phyloP scores from a whole-genome alignment of 352 stramenopile species.

The Globisporangium paddicum region DNA sequence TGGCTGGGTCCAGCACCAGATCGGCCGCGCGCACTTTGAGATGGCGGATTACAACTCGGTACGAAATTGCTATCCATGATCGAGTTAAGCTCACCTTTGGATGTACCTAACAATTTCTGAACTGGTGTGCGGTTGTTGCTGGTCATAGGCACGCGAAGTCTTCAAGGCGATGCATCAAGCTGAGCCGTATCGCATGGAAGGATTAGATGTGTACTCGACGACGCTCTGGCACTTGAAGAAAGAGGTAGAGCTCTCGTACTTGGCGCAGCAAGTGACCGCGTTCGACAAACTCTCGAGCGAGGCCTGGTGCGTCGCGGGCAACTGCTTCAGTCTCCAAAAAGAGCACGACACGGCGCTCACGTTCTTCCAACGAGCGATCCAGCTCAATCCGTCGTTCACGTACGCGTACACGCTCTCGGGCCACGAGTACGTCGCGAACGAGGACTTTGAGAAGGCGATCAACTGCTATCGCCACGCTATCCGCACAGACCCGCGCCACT shows the following conservation, averaged over 20 bases:
- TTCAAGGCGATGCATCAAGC: conserved; percentile 88
- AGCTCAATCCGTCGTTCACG: conserved; percentile 93
- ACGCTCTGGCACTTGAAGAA: conserved; percentile 97
- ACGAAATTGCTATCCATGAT: not conserved
- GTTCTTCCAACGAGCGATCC: conserved; percentile 96
- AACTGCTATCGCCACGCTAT: conserved; percentile 95
- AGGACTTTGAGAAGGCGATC: conserved; percentile 98
- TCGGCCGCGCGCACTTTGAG: conserved; percentile 94
- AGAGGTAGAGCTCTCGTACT: conserved; percentile 95
- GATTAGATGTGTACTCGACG: conserved; percentile 94
- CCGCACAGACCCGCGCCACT: conserved; percentile 88
- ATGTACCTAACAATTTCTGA: not conserved
- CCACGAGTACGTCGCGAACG: conserved; percentile 97
- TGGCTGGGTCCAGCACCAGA: conserved; percentile 94
- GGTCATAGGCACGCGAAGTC: conserved; percentile 66
- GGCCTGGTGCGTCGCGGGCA: conserved; percentile 96
- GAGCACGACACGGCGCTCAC: conserved; percentile 95
- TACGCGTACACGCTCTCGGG: conserved; percentile 98
- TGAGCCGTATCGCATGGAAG: conserved; percentile 92
- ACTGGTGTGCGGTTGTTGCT: not conserved
- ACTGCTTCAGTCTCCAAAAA: conserved; percentile 98
- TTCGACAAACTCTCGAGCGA: conserved; percentile 93
- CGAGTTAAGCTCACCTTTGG: not conserved
- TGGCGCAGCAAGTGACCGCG: conserved; percentile 92
- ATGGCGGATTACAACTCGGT: conserved; percentile 91